Evolutionary conservation across 805 yeast species (phyloP).

Genomic region (Suhomyces sp.): DNA sequence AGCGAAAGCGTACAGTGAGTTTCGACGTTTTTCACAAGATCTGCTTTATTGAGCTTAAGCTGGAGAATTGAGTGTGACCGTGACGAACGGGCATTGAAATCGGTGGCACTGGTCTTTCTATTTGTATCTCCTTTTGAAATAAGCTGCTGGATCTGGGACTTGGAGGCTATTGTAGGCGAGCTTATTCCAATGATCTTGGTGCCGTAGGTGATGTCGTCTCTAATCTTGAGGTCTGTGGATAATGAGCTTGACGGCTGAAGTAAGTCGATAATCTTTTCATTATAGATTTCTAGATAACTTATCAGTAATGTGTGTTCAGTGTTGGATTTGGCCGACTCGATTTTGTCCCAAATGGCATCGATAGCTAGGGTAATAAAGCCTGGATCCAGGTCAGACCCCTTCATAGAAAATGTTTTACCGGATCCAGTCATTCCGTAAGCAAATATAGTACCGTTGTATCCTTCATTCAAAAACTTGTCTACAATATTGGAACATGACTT

Average conservation of each 20-base stretch:
- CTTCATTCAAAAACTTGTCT: conserved; percentile 55
- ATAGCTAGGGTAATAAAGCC: conserved; percentile 75
- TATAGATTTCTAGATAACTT: conserved; percentile 83
- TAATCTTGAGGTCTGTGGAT: conserved; percentile 62
- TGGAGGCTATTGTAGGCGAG: conserved; percentile 54
- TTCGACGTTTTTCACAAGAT: conserved; percentile 37
- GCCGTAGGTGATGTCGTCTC: conserved; percentile 74
- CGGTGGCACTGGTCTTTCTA: conserved; percentile 84
- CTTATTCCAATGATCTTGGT: conserved; percentile 72
- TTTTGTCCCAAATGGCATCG: conserved; percentile 52
- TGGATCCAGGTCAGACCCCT: conserved; percentile 58
- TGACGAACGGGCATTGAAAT: conserved; percentile 81
- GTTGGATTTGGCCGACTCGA: conserved; percentile 22
- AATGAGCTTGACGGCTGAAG: conserved; percentile 34
- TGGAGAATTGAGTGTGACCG: conserved; percentile 90
- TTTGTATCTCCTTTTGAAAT: conserved; percentile 69
- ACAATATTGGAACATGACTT: conserved; percentile 52
- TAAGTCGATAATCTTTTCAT: conserved; percentile 81
- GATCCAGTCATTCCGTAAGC: conserved; percentile 96
- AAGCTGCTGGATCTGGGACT: conserved; percentile 57
- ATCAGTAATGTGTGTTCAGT: conserved; percentile 49
- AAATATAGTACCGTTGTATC: conserved; percentile 84
- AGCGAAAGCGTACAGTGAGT: conserved; percentile 65
- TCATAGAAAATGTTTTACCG: conserved; percentile 87
- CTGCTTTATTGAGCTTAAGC: conserved; percentile 52